These are phyloP conservation scores for Mycosphaerelloides madeirae DNA, from an alignment of 2,329 filamentous ascomycete genomes.

Conservation along the genomic window DNA sequence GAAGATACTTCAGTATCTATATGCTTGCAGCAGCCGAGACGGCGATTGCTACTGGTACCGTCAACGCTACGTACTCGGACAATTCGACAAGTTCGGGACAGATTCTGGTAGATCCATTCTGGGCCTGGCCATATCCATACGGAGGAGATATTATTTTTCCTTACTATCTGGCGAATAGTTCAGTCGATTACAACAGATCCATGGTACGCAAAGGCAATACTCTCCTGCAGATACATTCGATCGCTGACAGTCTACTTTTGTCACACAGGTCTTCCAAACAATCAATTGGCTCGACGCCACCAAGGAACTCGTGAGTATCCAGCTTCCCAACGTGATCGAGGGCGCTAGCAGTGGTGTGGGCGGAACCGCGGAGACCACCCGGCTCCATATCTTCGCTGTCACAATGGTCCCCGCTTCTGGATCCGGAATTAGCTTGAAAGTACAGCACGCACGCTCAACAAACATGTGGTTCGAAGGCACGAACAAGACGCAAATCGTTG, in stretches of 20 bases:
- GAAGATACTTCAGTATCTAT: constrained; percentile 36
- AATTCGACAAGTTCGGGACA: constrained; percentile 31
- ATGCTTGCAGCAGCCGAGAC: constrained; percentile 40
- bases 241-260: no score
- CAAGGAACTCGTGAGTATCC: constrained; percentile 35
- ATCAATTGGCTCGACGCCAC: constrained; percentile 38
- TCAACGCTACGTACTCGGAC: constrained; percentile 39
- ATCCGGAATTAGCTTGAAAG: constrained; percentile 26
- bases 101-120: constrained; percentile 36
- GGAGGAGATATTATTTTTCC: constrained; percentile 40
- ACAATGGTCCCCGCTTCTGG: constrained; percentile 31
- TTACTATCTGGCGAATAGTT: constrained; percentile 34
- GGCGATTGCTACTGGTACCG: constrained; percentile 34
- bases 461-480: constrained; percentile 38
- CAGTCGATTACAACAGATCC: constrained; percentile 36
- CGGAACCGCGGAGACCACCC: constrained; percentile 26
- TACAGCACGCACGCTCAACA: constrained; percentile 40
- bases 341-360: constrained; percentile 32
- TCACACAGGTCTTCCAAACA: constrained; percentile 34
- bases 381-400: constrained; percentile 39
- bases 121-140: constrained; percentile 39
- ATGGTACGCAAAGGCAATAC: not conserved
- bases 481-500: constrained; percentile 38
- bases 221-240: no score
- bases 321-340: constrained; percentile 35